A percentile compares a stretch with the other conserved stretches of the same genome.
Evolutionary conservation across 2,329 filamentous ascomycete species (phyloP).

Genomic region (Ophiostoma himal-ulmi): DNA sequence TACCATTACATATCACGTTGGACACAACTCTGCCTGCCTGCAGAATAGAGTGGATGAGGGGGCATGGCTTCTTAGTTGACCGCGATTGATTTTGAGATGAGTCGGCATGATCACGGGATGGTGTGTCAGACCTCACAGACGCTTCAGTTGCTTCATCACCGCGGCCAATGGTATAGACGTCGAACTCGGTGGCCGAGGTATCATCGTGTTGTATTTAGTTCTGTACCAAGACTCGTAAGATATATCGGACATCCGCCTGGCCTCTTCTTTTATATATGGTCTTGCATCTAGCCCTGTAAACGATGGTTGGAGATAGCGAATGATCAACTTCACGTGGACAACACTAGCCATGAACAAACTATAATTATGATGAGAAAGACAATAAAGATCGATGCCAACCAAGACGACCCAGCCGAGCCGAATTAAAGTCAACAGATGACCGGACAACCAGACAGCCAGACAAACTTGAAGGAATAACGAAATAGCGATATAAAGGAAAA

Average conservation of each 20-base stretch:
- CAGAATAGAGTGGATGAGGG: not conserved
- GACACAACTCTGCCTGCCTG: not conserved
- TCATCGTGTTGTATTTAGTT: no score
- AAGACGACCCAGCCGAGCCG: slow-evolving; percentile 12
- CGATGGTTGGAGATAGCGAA: no score
- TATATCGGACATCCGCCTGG: no score
- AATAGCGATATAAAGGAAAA: not conserved
- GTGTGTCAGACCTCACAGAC: not conserved
- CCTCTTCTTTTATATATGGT: no score
- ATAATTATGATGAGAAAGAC: not conserved
- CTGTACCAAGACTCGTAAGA: no score
- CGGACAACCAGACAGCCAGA: slow-evolving; percentile 1
- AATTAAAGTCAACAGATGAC: slow-evolving; percentile 8
- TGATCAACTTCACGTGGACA: not conserved
- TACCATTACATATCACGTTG: not conserved
- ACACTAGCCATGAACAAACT: not conserved
- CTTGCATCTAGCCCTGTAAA: no score
- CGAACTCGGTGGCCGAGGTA: not conserved
- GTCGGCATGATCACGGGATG: not conserved
- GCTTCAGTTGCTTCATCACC: not conserved
- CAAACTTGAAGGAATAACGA: not conserved
- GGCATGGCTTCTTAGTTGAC: not conserved
- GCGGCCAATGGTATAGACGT: not conserved
- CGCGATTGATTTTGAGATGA: not conserved
- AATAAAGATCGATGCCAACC: slow-evolving; percentile 3